Conservation (phyloP, 2,329 filamentous ascomycete genomes). For the Fusarium nygamai region DNA sequence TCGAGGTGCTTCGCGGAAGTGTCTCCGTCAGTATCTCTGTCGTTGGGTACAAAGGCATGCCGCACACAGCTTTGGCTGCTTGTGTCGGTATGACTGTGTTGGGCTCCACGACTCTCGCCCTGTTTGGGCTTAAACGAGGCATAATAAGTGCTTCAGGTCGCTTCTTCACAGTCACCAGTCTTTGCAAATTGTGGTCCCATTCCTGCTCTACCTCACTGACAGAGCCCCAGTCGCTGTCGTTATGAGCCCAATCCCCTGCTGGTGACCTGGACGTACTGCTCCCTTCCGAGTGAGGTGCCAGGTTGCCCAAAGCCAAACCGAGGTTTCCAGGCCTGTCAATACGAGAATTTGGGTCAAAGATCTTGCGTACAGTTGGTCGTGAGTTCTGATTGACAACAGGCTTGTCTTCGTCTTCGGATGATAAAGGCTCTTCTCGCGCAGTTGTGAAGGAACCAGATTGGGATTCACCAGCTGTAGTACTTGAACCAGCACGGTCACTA, state of each 20-base stretch:
- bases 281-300: conserved; percentile 54
- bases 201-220: conserved; percentile 61
- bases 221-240: conserved; percentile 68
- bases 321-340: conserved; percentile 47
- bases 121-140: conserved; percentile 38
- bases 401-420: conserved; percentile 68
- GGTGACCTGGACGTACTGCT: conserved; percentile 52
- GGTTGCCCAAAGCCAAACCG: conserved; percentile 55
- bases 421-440: conserved; percentile 71
- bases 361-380: conserved; percentile 55
- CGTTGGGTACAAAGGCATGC: conserved; percentile 57
- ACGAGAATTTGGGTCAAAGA: conserved; percentile 40
- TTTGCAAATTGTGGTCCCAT: conserved; percentile 64
- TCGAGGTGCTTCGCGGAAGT: conserved; percentile 38
- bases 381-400: conserved; percentile 56
- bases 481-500: conserved; percentile 61
- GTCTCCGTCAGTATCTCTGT: conserved; percentile 45
- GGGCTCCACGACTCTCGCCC: conserved; percentile 59
- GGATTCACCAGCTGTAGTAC: conserved; percentile 67
- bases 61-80: conserved; percentile 60
- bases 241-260: conserved; percentile 59
- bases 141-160: conserved; percentile 47
- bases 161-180: conserved; percentile 65
- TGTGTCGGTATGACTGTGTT: conserved; percentile 60
- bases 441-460: conserved; percentile 77